These are phyloP conservation scores for Gossypium bickii DNA, from an alignment of 345 rosid species.

Conservation along the genomic window DNA sequence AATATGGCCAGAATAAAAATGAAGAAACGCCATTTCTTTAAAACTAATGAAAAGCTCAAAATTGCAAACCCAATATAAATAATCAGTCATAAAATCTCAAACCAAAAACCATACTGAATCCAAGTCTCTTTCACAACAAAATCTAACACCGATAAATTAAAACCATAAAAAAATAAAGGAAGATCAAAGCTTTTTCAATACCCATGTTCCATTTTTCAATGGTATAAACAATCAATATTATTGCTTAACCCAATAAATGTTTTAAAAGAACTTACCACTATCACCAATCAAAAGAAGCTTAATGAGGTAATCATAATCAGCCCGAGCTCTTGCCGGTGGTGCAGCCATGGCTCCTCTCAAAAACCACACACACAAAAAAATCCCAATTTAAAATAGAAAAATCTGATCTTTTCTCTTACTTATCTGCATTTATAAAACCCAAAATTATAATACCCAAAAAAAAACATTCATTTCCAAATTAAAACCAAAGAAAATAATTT, in stretches of 20 bases:
- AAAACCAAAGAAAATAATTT: not conserved
- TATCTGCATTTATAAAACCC: constrained; percentile 15
- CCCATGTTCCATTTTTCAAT: not conserved
- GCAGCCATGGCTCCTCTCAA: constrained; percentile 52
- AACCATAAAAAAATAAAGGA: constrained; percentile 1
- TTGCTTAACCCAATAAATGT: not conserved
- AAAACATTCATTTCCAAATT: not conserved
- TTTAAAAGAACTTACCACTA: constrained; percentile 38
- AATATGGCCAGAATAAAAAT: not conserved
- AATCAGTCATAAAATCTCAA: not conserved
- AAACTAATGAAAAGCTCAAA: constrained; percentile 10
- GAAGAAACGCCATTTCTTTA: constrained; percentile 5
- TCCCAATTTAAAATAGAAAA: constrained; percentile 4
- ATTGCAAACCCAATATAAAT: not conserved
- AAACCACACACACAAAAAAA: not conserved
- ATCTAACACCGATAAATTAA: not conserved
- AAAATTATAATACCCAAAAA: not conserved
- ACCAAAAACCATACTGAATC: not conserved
- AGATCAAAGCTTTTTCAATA: not conserved
- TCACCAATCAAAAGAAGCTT: constrained; percentile 80
- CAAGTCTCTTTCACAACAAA: not conserved
- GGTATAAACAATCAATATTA: not conserved
- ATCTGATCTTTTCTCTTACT: not conserved
- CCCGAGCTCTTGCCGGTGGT: constrained; percentile 69
- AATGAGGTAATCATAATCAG: constrained; percentile 75